These are phyloP conservation scores for Verticillium zaregamsianum DNA, from an alignment of 2,329 filamentous ascomycete genomes.

Conservation along the genomic window DNA sequence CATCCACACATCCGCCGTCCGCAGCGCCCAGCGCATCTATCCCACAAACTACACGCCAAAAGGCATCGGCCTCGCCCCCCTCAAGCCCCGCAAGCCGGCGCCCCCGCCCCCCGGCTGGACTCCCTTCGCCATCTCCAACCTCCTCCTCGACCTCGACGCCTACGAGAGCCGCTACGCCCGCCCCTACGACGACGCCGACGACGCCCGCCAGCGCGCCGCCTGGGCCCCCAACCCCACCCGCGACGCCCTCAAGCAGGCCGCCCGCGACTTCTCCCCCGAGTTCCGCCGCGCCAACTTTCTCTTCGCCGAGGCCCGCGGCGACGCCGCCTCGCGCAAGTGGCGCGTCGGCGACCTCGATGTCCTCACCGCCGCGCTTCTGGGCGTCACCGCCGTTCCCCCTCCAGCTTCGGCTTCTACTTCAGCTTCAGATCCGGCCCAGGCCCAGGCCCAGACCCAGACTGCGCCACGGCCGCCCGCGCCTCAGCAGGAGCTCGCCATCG, in stretches of 20 bases:
- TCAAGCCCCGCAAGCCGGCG: neutral
- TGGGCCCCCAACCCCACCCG: slow-evolving; percentile 22
- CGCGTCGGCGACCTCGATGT: slow-evolving; percentile 39
- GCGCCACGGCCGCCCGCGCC: neutral
- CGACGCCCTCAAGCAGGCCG: slow-evolving; percentile 17
- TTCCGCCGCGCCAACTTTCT: slow-evolving; percentile 8
- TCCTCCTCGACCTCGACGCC: slow-evolving; percentile 50
- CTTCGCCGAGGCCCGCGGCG: slow-evolving; percentile 7
- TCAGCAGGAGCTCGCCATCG: neutral
- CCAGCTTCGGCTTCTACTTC: too few relatives aligned
- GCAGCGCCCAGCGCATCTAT: neutral
- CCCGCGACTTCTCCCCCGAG: slow-evolving; percentile 24
- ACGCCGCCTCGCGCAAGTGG: slow-evolving; percentile 22
- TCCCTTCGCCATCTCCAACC: slow-evolving; percentile 27
- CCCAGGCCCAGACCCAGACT: too few relatives aligned
- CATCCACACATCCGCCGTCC: neutral
- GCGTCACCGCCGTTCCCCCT: neutral
- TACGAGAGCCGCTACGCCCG: slow-evolving; percentile 39
- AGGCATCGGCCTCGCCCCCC: neutral
- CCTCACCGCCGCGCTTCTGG: slow-evolving; percentile 31
- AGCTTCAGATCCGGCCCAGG: too few relatives aligned
- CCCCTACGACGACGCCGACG: slow-evolving; percentile 29
- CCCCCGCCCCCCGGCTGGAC: slow-evolving; percentile 6
- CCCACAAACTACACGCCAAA: neutral
- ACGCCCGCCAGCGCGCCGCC: slow-evolving; percentile 21